These are phyloP conservation scores for Mycena vitilis DNA, from an alignment of 768 basidiomycete genomes.

Conservation along the genomic window DNA sequence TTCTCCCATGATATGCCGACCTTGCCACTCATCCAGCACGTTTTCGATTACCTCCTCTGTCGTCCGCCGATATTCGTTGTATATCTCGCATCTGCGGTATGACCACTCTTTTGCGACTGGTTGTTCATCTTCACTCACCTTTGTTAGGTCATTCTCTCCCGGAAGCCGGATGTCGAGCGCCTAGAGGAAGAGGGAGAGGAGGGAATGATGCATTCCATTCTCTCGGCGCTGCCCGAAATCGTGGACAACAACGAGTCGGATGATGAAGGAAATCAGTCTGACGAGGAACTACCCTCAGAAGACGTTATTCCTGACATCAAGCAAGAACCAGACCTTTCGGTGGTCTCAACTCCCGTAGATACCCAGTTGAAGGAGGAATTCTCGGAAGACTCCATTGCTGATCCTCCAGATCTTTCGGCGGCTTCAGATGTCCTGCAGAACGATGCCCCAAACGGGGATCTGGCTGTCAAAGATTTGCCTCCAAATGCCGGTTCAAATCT, in stretches of 20 bases:
- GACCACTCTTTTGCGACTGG: conserved; percentile 42
- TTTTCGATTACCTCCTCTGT: conserved; percentile 90
- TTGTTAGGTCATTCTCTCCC: conserved; percentile 74
- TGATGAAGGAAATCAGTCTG: conserved; percentile 17
- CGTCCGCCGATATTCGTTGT: conserved; percentile 85
- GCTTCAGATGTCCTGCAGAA: background rate
- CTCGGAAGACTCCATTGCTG: background rate
- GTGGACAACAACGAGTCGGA: conserved; percentile 50
- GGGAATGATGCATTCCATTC: conserved; percentile 54
- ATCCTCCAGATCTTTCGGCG: background rate
- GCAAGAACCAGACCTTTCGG: conserved; percentile 6
- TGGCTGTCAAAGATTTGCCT: background rate
- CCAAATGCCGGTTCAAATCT: background rate
- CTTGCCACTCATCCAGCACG: conserved; percentile 88
- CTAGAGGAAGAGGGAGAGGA: conserved; percentile 72
- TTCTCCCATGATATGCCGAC: conserved; percentile 95
- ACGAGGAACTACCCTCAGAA: conserved; percentile 21
- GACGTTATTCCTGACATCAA: conserved; percentile 8
- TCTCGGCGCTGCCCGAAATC: conserved; percentile 47
- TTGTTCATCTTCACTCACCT: background rate
- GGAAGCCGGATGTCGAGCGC: conserved; percentile 73
- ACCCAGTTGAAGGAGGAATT: conserved; percentile 16
- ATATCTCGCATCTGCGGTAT: conserved; percentile 86
- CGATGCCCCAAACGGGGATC: background rate
- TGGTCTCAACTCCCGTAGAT: too few species aligned